phyloP scores from a whole-genome alignment of 129 eudicot genomes.

The Tagetes erecta region DNA sequence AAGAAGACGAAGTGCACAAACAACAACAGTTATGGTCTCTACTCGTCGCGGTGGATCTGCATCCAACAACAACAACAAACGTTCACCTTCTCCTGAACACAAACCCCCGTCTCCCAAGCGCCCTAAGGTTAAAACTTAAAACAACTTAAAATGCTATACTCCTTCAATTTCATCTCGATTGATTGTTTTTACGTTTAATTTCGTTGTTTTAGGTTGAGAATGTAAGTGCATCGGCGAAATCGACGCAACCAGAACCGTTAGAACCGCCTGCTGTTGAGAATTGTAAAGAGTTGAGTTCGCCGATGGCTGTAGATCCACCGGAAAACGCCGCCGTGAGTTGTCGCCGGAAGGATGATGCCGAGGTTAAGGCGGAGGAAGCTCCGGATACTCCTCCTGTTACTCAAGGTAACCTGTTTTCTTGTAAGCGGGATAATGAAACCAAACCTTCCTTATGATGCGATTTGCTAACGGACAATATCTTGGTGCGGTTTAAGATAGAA shows the following conservation, averaged over 20 bases:
- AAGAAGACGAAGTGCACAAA: neutral
- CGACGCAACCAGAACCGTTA: conserved; percentile 33
- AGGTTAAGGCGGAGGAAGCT: conserved; percentile 47
- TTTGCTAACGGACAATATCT: too few species aligned
- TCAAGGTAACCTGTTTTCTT: conserved; percentile 36
- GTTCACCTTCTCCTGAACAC: conserved; percentile 64
- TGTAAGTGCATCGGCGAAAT: conserved; percentile 53
- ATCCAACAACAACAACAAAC: conserved; percentile 43
- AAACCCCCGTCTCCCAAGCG: conserved; percentile 79
- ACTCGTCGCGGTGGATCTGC: conserved; percentile 93
- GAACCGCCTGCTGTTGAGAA: conserved; percentile 40
- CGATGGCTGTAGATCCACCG: conserved; percentile 50
- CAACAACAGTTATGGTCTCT: conserved; percentile 62
- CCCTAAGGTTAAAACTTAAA: conserved; percentile 41
- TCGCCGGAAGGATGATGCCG: conserved; percentile 22
- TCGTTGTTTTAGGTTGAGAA: conserved; percentile 41
- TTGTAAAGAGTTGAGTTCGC: conserved; percentile 49
- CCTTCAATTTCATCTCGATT: neutral
- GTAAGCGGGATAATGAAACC: too few species aligned
- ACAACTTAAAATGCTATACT: neutral
- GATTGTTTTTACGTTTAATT: conserved; percentile 17
- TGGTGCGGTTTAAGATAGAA: too few species aligned
- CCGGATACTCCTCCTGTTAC: conserved; percentile 55
- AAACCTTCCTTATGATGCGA: too few species aligned
- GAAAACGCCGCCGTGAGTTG: conserved; percentile 37